Evolutionary conservation across 495 filamentous ascomycete species (phyloP).

Genomic region (Tuber borchii): DNA sequence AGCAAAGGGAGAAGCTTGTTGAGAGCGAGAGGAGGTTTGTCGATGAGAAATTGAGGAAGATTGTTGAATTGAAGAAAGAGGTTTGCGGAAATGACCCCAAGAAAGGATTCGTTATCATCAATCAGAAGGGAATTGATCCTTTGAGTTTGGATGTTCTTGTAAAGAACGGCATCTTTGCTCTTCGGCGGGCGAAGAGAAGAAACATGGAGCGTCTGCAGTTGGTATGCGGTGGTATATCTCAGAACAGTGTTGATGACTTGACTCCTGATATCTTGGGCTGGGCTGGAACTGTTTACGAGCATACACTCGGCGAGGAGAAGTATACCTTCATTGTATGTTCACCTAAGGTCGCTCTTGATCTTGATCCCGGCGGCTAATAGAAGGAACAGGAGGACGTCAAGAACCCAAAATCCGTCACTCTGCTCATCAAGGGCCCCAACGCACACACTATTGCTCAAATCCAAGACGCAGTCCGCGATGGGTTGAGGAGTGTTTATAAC

Average conservation of each 20-base stretch:
- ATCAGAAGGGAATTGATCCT: slow-evolving; percentile 99
- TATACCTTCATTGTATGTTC: slow-evolving; percentile 74
- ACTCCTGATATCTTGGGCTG: slow-evolving; percentile 84
- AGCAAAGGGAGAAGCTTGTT: slow-evolving; percentile 93
- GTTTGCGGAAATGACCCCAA: slow-evolving; percentile 91
- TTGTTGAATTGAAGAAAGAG: slow-evolving; percentile 95
- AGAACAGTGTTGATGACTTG: slow-evolving; percentile 94
- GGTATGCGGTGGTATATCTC: slow-evolving; percentile 79
- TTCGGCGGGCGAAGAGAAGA: slow-evolving; percentile 87
- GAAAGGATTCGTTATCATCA: slow-evolving; percentile 96
- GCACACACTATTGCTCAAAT: slow-evolving; percentile 92
- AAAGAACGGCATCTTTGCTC: slow-evolving; percentile 94
- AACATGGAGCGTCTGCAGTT: slow-evolving; percentile 98
- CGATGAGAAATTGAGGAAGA: slow-evolving; percentile 93
- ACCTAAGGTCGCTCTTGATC: too few species aligned
- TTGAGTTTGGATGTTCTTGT: slow-evolving; percentile 88
- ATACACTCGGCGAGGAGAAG: slow-evolving; percentile 96
- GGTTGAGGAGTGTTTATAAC: slow-evolving; percentile 91
- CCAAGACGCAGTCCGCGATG: slow-evolving; percentile 94
- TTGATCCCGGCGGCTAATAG: slow-evolving; percentile 25
- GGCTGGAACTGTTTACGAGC: slow-evolving; percentile 95
- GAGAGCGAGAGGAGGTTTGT: slow-evolving; percentile 95
- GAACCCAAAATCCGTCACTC: slow-evolving; percentile 96
- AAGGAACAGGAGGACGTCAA: slow-evolving; percentile 77
- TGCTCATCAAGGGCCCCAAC: slow-evolving; percentile 97